Conservation (phyloP, 2,329 filamentous ascomycete genomes). For the Aulographum hederae region DNA sequence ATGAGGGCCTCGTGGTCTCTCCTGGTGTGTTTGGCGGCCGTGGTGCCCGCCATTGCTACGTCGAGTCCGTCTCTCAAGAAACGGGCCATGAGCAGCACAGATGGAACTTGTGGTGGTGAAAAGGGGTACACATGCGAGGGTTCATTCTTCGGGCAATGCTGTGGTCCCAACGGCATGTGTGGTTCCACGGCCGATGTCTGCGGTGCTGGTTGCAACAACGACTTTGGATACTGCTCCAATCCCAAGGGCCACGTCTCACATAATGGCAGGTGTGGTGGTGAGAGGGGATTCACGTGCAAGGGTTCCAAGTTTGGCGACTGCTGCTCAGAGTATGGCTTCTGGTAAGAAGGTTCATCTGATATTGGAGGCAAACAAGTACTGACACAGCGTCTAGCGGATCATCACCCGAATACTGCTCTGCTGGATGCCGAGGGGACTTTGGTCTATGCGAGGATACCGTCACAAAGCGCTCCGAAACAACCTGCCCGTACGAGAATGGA, state of each 20-base stretch:
- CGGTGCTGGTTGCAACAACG: slow-evolving; percentile 1
- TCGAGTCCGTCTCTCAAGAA: too few species aligned
- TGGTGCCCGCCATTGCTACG: too few species aligned
- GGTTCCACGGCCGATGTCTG: slow-evolving; percentile 2
- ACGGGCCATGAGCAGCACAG: too few species aligned
- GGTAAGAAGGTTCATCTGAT: too few species aligned
- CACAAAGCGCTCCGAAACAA: not conserved
- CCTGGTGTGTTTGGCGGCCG: too few species aligned
- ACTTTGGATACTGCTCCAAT: slow-evolving; percentile 1
- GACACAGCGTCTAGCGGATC: not conserved
- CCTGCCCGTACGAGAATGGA: not conserved
- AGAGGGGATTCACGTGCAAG: too few species aligned
- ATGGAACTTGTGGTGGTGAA: not conserved
- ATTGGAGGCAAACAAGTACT: not conserved
- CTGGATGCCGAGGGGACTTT: not conserved
- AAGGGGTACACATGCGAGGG: not conserved
- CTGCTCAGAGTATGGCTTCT: too few species aligned
- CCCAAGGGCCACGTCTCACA: not conserved
- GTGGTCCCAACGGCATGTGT: slow-evolving; percentile 1
- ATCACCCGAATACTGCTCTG: not conserved
- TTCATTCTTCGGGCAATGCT: slow-evolving; percentile 1
- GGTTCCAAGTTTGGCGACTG: too few species aligned
- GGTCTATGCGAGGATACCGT: not conserved
- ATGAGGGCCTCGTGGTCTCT: too few species aligned
- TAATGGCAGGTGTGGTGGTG: too few species aligned